Evolutionary conservation across 176 grass and related monocot genomes (phyloP), one percentile per base, ranked within the genome.

Genomic region (Bolboschoenus planiculmis): DNA sequence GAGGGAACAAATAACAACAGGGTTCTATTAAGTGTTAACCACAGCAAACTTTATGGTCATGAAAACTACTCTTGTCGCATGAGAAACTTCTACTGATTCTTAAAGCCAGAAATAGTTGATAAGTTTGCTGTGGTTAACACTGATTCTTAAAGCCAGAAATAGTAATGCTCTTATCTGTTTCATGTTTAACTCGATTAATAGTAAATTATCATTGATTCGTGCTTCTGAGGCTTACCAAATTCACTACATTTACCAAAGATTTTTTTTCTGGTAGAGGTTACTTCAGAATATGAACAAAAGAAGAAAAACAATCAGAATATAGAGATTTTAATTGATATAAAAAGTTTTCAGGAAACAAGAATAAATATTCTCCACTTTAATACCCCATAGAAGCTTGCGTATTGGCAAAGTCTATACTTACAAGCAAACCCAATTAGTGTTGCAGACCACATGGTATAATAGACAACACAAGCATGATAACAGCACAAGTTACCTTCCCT

Each of bases 401-500:
- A 15, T 16, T 30, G 26, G 42, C 11, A 16, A 76, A 76, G 13
- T 31, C 16, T 50, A 50, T 51, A 76, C 36, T 29, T 76, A 76
- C 44, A 30, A 76, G 4, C 44, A 53, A 51, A 77, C 46, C 21
- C 1, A 76, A 16, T 51, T 51, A 76, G 15, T 51, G 23, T 18
- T 31, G 30, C 7, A 50, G 13, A 30, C 13, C 1, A 20, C 27
- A 51, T 7, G 42, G 70, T 29, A 1, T n/a, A 27, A 48, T 75
- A 75, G 70, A 4, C 16, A 30, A 30, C 23, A 76, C 3, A 33
- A 31, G 81, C 40, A 71, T 63, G 9, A 71, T 34, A 83, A 64
- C 11, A 81, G 26, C 0, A 0, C 56, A 60, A 35, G 48, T 83
- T 58, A 99, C 97, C 93, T 99, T 99, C 15, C 96, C 97, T 86